Conservation (phyloP, 2,329 filamentous ascomycete genomes). For the Aaosphaeria arxii region DNA sequence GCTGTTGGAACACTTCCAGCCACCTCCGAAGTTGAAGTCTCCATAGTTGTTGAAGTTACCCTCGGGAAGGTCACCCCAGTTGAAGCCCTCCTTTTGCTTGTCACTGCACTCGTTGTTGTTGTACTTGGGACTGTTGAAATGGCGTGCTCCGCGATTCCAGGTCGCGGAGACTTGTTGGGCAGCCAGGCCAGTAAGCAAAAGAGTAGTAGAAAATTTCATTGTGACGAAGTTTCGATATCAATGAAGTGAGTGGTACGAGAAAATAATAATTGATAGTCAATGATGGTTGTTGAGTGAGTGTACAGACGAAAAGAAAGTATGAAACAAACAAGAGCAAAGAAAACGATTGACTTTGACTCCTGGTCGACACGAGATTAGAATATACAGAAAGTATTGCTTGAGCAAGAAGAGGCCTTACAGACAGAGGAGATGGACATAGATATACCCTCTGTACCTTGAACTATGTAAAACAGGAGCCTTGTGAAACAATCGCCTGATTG, state of each 20-base stretch:
- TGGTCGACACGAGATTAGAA: slow-evolving; percentile 7
- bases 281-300: slow-evolving; percentile 3
- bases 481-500: slow-evolving; percentile 15
- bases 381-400: slow-evolving; percentile 13
- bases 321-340: slow-evolving; percentile 34
- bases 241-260: slow-evolving; percentile 6
- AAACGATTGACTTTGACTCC: slow-evolving; percentile 38
- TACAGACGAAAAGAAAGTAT: slow-evolving; percentile 13
- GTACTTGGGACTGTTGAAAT: slow-evolving; percentile 68
- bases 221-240: slow-evolving; percentile 10
- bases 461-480: slow-evolving; percentile 19
- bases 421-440: slow-evolving; percentile 17
- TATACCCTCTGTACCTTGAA: slow-evolving; percentile 19
- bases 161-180: slow-evolving; percentile 45
- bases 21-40: slow-evolving; percentile 68
- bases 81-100: slow-evolving; percentile 68
- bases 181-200: slow-evolving; percentile 47
- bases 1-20: slow-evolving; percentile 65
- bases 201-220: slow-evolving; percentile 42
- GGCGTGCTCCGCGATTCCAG: slow-evolving; percentile 50
- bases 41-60: slow-evolving; percentile 63
- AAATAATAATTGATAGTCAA: slow-evolving; percentile 1
- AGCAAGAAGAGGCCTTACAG: slow-evolving; percentile 9
- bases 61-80: slow-evolving; percentile 63
- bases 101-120: slow-evolving; percentile 73